A percentile compares a stretch with the other conserved stretches of the same genome.
Evolutionary conservation across 2,329 filamentous ascomycete species (phyloP).

Genomic region (Colletotrichum simmondsii): DNA sequence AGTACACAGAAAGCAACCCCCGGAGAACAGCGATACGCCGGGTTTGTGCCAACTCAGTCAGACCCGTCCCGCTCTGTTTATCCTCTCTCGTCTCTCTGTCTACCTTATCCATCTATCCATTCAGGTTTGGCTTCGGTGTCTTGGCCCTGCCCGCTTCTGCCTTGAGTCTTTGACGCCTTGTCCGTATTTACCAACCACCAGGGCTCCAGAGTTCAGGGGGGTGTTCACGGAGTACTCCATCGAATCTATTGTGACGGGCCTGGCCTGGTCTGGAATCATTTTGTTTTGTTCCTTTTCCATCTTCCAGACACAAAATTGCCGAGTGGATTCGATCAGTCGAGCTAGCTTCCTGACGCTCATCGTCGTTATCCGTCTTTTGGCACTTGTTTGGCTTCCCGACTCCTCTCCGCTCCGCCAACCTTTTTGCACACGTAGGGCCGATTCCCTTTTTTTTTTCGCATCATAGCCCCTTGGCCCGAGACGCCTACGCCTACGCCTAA

Average conservation of each 20-base stretch:
- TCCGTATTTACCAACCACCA: conserved; percentile 9
- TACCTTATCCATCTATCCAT: neutral
- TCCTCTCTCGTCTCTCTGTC: neutral
- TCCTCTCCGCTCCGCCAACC: neutral
- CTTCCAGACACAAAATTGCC: neutral
- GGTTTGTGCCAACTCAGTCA: conserved; percentile 18
- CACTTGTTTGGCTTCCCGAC: neutral
- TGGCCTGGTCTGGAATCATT: neutral
- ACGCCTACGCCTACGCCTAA: neutral
- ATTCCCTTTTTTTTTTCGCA: neutral
- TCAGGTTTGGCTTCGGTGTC: neutral
- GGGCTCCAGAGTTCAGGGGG: neutral
- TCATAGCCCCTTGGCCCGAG: neutral
- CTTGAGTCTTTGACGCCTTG: neutral
- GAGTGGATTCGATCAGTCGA: neutral
- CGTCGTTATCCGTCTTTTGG: neutral
- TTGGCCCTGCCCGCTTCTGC: neutral
- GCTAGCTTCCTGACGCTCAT: neutral
- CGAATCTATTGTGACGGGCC: neutral
- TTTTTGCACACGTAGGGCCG: neutral
- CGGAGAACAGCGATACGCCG: conserved; percentile 4
- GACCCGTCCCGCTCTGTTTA: neutral
- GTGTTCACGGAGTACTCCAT: neutral
- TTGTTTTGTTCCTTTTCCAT: neutral
- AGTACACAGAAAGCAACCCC: neutral